These are phyloP conservation scores for Melaleuca alternifolia DNA, from an alignment of 345 rosid species.

Conservation along the genomic window DNA sequence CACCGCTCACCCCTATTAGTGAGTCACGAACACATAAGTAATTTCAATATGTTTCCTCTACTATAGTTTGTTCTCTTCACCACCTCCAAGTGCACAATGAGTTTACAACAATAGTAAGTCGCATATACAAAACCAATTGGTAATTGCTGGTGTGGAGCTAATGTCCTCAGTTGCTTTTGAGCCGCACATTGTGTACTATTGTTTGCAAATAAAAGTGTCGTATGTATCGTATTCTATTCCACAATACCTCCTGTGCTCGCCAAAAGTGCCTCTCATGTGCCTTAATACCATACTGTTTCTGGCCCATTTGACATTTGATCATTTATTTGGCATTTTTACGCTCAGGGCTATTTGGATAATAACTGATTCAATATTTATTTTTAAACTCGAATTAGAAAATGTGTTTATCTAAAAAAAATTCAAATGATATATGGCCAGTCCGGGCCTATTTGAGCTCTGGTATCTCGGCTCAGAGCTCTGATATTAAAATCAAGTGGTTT, in stretches of 20 bases:
- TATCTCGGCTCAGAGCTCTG: too few species aligned
- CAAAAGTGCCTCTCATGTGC: neutral
- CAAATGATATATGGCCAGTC: too few species aligned
- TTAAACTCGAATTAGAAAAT: neutral
- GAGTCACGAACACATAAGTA: too few species aligned
- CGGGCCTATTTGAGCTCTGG: too few species aligned
- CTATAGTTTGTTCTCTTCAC: fast-evolving
- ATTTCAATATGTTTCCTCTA: neutral
- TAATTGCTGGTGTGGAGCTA: neutral
- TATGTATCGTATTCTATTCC: neutral
- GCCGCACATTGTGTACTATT: neutral
- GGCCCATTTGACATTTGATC: neutral
- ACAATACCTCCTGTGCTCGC: fast-evolving
- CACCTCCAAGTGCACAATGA: neutral
- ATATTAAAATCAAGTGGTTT: too few species aligned
- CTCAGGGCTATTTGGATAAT: neutral
- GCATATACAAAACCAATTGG: neutral
- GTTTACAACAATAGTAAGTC: neutral
- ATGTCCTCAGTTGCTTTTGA: neutral
- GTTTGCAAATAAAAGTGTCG: neutral
- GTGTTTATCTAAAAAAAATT: neutral
- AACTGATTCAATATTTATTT: neutral
- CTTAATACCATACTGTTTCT: neutral
- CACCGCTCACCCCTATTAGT: too few species aligned
- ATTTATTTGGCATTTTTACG: neutral